Base-by-base conservation (phyloP, 1,284 basidiomycete species). In the Ceratobasidium sp. region DNA sequence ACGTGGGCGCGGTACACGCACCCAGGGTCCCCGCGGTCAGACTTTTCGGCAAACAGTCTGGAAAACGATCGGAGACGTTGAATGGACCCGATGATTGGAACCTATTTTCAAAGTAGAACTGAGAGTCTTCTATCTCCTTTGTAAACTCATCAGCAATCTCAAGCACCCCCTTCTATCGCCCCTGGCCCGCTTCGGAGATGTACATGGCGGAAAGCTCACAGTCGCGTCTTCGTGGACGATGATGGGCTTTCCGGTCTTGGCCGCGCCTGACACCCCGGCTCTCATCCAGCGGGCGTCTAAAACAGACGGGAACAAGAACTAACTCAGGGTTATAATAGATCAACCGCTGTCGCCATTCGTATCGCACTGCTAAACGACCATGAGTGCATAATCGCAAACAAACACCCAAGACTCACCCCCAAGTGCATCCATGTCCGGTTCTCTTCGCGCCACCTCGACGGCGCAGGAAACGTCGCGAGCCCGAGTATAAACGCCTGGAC, bases 241-340 rank as follows among this genome's bases (percentile, higher is more conserved):
- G 9, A 54, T 71, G 9, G 31, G 39, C 56, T 71, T 71, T 39
- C 68, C 68, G 2, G 43, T 16, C 46, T 71, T 71, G 54, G 68
- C 56, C 14, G 54, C 54, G n/a, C 19, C 54, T 5, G 68, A 71
- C 9, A 71, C 68, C 39, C 68, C 61, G 13, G 31, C 19, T 2
- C 54, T 7, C 9, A 61, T 13, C 49, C 24, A 39, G 39, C 59
- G 22, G 11, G 13, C 27, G 11, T 39, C 14, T 9, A 27, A 41
- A 8, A n/a, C 4, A 27, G 34, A 24, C 11, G 7, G 4, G 39
- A 49, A 4, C 14, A 34, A 27, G 2, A 31, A 61, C 68, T n/a
- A 29, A 71, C 68, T 71, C 68, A 41, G 61, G 68, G 56, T 71
- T 71, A 43, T 71, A 56, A 24, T 56, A 71, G 16, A 71, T 71